Conservation (phyloP, 257 asterid species). For the Przewalskia tangutica region DNA sequence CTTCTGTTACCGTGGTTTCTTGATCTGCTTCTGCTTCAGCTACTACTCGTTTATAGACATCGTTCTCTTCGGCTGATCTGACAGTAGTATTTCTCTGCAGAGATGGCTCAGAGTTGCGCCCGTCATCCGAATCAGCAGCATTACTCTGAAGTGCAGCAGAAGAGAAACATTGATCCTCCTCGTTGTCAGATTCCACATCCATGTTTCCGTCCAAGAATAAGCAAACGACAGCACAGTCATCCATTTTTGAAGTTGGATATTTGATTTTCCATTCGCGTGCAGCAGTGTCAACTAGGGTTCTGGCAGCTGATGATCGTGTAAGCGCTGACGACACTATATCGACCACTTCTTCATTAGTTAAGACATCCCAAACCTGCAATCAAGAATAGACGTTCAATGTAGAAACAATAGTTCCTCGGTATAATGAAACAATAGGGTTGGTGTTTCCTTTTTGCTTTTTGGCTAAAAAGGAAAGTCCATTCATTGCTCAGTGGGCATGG, state of each 20-base stretch:
- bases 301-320: constrained; percentile 74
- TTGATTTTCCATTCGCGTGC: constrained; percentile 90
- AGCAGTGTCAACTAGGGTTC: constrained; percentile 65
- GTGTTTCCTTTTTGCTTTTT: too few species aligned
- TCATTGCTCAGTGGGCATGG: too few species aligned
- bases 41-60: background rate
- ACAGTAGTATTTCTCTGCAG: constrained; percentile 75
- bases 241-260: constrained; percentile 93
- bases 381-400: background rate
- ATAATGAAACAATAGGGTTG: too few species aligned
- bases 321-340: constrained; percentile 71
- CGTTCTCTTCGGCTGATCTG: constrained; percentile 45
- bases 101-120: constrained; percentile 57
- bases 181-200: constrained; percentile 79
- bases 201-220: constrained; percentile 76
- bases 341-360: constrained; percentile 92
- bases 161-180: constrained; percentile 68
- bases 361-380: constrained; percentile 91
- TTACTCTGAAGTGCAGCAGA: constrained; percentile 68
- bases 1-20: background rate
- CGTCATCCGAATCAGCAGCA: constrained; percentile 64
- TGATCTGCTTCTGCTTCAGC: background rate
- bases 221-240: constrained; percentile 95
- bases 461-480: too few species aligned
- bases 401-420: background rate